Evolutionary conservation across 2,329 filamentous ascomycete genomes (phyloP), one percentile per base, ranked within the genome.

Genomic region (Pestalotiopsis sp.): DNA sequence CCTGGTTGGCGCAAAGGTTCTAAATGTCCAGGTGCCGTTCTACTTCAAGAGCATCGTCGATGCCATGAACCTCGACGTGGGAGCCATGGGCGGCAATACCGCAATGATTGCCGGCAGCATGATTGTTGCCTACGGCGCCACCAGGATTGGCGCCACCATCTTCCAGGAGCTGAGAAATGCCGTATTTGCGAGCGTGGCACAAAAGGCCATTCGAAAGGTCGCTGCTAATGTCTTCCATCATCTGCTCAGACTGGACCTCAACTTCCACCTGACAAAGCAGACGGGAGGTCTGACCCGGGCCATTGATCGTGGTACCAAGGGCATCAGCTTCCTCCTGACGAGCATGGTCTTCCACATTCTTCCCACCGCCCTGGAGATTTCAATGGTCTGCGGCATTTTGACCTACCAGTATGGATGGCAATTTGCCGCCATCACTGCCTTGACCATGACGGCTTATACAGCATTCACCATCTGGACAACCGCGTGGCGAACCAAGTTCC

Each of bases 1-100:
- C 71, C 86, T 99, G 49, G 83, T 99, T 25, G 93, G 95, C 69
- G 94, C 94, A 78, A 99, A 99, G 86, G 90, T 97, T 63, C 85
- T 99, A 76, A 99, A 98, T 80, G 96, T 99, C 17, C 94, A 99
- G 83, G 94, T 99, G 61, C 96, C 96, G 0, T 99, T 99, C 79
- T 99, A 98, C 85, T 99, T 99, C 85, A 98, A 98, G 85, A 95
- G 85, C 80, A 98, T 99, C 72, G 93, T 99, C 57, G 97, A 99
- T 80, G 91, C 93, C 23, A 97, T 99, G 94, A 99, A 99, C 79
- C 89, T 99, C 73, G 96, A 99, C 80, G 91, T 97, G 78, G 88
- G 89, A n/a, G 87, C 92, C 17, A 83, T 93, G 5, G 95, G 94
- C n/a, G 95, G 94, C 7, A 97, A 94, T 0, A 95, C 94, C 36